A percentile compares a stretch with the other conserved stretches of the same genome.
Conservation (phyloP, 148 eudicot genomes). For the Rheum nobile region DNA sequence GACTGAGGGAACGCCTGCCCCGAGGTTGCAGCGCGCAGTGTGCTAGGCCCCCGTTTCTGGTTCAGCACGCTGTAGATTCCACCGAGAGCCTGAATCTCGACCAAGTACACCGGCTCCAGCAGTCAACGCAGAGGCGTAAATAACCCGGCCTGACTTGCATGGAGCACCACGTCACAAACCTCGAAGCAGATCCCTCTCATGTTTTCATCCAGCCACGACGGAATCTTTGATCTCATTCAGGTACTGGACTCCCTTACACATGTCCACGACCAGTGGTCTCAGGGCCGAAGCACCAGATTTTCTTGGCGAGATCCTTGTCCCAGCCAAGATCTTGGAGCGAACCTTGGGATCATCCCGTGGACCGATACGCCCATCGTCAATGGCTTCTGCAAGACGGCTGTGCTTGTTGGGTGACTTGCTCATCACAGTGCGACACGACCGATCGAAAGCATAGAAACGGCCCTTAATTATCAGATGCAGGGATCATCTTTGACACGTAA, state of each 20-base stretch:
- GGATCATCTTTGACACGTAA: conserved; percentile 36
- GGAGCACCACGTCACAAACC: conserved; percentile 74
- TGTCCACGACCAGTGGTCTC: conserved; percentile 81
- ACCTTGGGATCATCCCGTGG: conserved; percentile 70
- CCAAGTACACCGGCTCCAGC: conserved; percentile 66
- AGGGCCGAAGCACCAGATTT: conserved; percentile 76
- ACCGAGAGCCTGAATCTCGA: conserved; percentile 73
- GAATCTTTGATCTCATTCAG: conserved; percentile 80
- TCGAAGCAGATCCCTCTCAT: conserved; percentile 76
- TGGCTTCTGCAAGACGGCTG: conserved; percentile 69
- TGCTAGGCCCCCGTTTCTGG: conserved; percentile 64
- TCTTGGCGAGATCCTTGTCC: conserved; percentile 83
- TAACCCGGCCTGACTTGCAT: conserved; percentile 75
- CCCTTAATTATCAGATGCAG: conserved; percentile 71
- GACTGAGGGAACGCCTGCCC: conserved; percentile 70
- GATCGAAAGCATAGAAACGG: conserved; percentile 67
- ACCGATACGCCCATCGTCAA: conserved; percentile 65
- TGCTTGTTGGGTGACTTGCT: conserved; percentile 85
- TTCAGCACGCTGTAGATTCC: conserved; percentile 74
- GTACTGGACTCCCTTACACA: conserved; percentile 88
- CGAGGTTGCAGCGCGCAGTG: conserved; percentile 63
- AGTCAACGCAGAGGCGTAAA: conserved; percentile 69
- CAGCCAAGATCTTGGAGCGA: conserved; percentile 55
- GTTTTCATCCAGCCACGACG: conserved; percentile 73
- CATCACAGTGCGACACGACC: conserved; percentile 61